Conservation (phyloP, 116 monocot genomes). For the Papilionanthe hybrid region DNA sequence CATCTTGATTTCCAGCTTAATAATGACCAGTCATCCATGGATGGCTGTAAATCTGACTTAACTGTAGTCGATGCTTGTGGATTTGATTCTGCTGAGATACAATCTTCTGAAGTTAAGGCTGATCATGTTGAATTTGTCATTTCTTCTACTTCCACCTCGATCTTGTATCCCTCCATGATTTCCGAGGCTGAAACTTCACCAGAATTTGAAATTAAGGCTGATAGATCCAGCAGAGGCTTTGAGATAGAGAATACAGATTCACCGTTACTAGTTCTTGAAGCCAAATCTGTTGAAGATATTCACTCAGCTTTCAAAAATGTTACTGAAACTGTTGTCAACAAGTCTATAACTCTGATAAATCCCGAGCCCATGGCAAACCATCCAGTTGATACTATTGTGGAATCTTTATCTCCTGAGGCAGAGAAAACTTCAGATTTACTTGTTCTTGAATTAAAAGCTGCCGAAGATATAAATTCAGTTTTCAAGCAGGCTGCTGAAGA, state of each 20-base stretch:
- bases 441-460: conserved; percentile 37
- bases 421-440: conserved; percentile 3
- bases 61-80: too few relatives aligned
- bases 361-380: neutral
- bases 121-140: too few relatives aligned
- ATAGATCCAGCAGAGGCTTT: neutral
- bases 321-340: conserved; percentile 13
- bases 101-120: too few relatives aligned
- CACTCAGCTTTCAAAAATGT: conserved; percentile 22
- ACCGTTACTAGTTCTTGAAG: conserved; percentile 15
- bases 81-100: too few relatives aligned
- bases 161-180: too few relatives aligned
- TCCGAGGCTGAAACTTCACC: too few relatives aligned
- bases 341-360: conserved; percentile 4
- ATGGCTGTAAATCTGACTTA: too few relatives aligned
- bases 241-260: conserved; percentile 1
- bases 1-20: too few relatives aligned
- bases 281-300: conserved; percentile 34
- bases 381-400: conserved; percentile 1
- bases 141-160: too few relatives aligned
- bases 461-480: conserved; percentile 24
- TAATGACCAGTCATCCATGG: too few relatives aligned
- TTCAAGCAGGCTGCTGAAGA: conserved; percentile 5
- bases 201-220: neutral
- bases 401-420: neutral